phyloP scores from a whole-genome alignment of 2,329 filamentous ascomycete genomes.

The Graphilbum ipis-grandicollis region DNA sequence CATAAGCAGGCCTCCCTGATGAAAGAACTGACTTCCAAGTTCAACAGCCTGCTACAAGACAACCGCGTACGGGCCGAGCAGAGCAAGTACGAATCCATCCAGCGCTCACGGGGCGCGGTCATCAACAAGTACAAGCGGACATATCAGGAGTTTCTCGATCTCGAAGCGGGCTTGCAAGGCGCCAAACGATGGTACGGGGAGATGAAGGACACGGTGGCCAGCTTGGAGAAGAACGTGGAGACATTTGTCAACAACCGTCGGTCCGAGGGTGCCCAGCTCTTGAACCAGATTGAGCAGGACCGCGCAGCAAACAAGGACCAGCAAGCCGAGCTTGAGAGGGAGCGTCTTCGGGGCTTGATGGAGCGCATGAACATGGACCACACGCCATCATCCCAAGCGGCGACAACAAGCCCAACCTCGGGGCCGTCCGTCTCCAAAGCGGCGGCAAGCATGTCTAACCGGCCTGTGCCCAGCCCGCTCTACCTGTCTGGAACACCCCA shows the following conservation, averaged over 20 bases:
- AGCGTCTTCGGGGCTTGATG: constrained; percentile 78
- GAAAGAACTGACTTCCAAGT: constrained; percentile 81
- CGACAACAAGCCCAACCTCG: constrained; percentile 11
- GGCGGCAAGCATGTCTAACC: constrained; percentile 13
- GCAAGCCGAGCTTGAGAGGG: constrained; percentile 67
- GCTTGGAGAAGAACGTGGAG: constrained; percentile 87
- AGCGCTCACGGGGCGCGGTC: constrained; percentile 63
- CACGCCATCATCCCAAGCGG: constrained; percentile 23
- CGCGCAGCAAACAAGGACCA: constrained; percentile 42
- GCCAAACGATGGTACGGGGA: constrained; percentile 90
- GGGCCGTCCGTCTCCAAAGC: not conserved
- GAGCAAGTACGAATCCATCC: constrained; percentile 82
- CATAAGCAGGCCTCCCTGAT: constrained; percentile 90
- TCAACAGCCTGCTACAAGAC: constrained; percentile 79
- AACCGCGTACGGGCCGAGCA: constrained; percentile 87
- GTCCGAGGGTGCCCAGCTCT: constrained; percentile 76
- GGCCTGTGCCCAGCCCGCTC: constrained; percentile 17
- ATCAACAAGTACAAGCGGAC: constrained; percentile 79
- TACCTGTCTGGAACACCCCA: constrained; percentile 17
- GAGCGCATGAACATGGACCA: constrained; percentile 85
- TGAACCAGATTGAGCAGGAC: constrained; percentile 73
- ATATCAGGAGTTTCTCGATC: constrained; percentile 82
- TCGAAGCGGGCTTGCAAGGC: constrained; percentile 69
- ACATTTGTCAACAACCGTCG: constrained; percentile 90
- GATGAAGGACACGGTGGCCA: constrained; percentile 89